Evolutionary conservation across 2,329 filamentous ascomycete genomes (phyloP).

Genomic region (Cytospora leucostoma): DNA sequence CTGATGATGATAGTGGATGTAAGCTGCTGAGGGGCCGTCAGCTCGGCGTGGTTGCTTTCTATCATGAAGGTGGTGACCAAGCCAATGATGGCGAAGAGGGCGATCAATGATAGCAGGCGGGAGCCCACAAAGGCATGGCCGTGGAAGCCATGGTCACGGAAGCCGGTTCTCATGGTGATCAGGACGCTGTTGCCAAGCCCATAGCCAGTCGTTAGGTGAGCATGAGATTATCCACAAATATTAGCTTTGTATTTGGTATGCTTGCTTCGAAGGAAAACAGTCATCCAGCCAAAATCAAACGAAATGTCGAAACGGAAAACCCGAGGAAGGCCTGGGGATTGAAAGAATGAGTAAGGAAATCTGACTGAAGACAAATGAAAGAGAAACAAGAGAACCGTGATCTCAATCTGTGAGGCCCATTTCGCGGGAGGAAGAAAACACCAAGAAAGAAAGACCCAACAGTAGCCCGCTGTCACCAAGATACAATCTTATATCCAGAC

Average conservation of each 20-base stretch:
- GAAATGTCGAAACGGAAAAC: conserved; percentile 5
- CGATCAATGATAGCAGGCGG: conserved; percentile 69
- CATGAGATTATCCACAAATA: conserved; percentile 11
- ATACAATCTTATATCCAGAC: conserved; percentile 13
- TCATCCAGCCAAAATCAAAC: conserved; percentile 2
- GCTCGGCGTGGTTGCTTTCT: conserved; percentile 67
- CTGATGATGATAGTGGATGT: conserved; percentile 77
- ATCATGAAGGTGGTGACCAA: conserved; percentile 81
- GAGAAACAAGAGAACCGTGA: conserved; percentile 2
- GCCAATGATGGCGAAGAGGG: conserved; percentile 76
- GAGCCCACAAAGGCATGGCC: conserved; percentile 77
- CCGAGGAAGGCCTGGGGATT: background rate
- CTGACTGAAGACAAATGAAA: background rate
- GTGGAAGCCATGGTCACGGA: conserved; percentile 36
- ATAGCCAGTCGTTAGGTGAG: background rate
- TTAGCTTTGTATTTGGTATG: conserved; percentile 7
- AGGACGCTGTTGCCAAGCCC: conserved; percentile 3
- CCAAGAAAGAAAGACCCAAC: conserved; percentile 12
- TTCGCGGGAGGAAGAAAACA: conserved; percentile 11
- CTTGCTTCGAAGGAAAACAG: conserved; percentile 10
- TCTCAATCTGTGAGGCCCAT: background rate
- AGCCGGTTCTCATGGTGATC: conserved; percentile 28
- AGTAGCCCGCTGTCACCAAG: background rate
- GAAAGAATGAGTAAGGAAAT: conserved; percentile 10
- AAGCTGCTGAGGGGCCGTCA: conserved; percentile 69